phyloP scores from a whole-genome alignment of 2,329 filamentous ascomycete genomes.

The Trichoderma aggressivum region DNA sequence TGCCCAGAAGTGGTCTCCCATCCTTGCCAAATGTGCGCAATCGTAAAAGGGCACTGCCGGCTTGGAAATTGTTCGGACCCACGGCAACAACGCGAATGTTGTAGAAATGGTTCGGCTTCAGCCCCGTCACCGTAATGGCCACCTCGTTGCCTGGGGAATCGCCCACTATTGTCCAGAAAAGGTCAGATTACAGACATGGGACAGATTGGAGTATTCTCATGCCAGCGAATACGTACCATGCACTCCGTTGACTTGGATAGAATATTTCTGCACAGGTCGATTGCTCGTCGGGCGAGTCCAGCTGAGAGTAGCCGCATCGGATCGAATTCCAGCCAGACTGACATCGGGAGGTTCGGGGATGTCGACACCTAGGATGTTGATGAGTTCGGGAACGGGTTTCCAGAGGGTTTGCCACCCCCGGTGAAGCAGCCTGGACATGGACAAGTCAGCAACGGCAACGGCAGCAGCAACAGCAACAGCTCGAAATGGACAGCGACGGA shows the following conservation, averaged over 20 bases:
- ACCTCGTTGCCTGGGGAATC: constrained; percentile 59
- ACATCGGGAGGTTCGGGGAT: constrained; percentile 87
- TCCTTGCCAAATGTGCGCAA: constrained; percentile 71
- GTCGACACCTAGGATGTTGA: constrained; percentile 87
- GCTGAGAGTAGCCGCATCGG: constrained; percentile 82
- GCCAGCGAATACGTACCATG: constrained; percentile 60
- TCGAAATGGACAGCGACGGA: constrained; percentile 25
- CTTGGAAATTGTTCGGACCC: constrained; percentile 88
- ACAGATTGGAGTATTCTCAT: not conserved
- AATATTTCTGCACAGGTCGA: constrained; percentile 75
- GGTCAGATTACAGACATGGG: constrained; percentile 1
- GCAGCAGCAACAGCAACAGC: not conserved
- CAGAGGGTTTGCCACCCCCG: constrained; percentile 84
- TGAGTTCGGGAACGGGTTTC: constrained; percentile 86
- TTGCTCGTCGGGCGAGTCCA: constrained; percentile 74
- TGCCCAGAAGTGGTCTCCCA: constrained; percentile 58
- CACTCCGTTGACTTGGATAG: constrained; percentile 90
- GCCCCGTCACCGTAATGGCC: constrained; percentile 81
- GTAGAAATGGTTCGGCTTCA: constrained; percentile 85
- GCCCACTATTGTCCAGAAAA: constrained; percentile 56
- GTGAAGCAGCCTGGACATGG: constrained; percentile 72
- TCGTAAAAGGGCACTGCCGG: constrained; percentile 79
- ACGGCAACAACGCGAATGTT: constrained; percentile 91
- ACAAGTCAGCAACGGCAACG: not conserved
- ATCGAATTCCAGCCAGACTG: constrained; percentile 82